A percentile compares a stretch with the other conserved stretches of the same genome.
Conservation (phyloP, 768 basidiomycete genomes). For the Amyloporia xantha region DNA sequence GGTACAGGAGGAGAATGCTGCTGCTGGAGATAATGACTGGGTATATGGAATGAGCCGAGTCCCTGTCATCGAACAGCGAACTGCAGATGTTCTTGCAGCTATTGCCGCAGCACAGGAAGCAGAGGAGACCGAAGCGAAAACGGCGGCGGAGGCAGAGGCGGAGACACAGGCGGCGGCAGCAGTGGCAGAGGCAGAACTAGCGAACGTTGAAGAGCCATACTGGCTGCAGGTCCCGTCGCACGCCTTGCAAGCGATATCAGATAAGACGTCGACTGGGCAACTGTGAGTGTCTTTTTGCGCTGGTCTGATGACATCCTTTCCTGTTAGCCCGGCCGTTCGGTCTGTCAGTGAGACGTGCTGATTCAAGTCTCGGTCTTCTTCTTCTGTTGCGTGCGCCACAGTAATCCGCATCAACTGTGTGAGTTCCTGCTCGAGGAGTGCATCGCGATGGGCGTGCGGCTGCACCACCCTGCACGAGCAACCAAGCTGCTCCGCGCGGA, state of each 20-base stretch:
- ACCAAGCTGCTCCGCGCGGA: conserved; percentile 12
- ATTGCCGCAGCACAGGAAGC: not conserved
- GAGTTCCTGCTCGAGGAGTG: conserved; percentile 26
- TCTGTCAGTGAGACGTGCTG: not conserved
- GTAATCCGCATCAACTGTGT: conserved; percentile 24
- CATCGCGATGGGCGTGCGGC: conserved; percentile 20
- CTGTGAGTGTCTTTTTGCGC: conserved; percentile 18
- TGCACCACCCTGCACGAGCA: conserved; percentile 25
- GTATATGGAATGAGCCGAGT: conserved; percentile 22
- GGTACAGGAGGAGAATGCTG: not conserved
- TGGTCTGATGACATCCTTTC: not conserved
- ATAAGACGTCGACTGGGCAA: conserved; percentile 23
- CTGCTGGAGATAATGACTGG: conserved; percentile 22
- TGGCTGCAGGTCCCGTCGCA: conserved; percentile 19
- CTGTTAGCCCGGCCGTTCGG: not conserved
- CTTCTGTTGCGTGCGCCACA: conserved; percentile 1
- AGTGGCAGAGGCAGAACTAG: not conserved
- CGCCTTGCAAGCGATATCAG: conserved; percentile 21
- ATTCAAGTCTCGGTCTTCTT: not conserved
- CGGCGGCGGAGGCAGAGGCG: conserved; percentile 1
- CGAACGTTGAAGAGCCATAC: conserved; percentile 9
- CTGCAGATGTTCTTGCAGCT: conserved; percentile 6
- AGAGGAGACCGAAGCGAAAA: not conserved
- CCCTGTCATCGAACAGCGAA: conserved; percentile 4
- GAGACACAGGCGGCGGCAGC: not conserved